phyloP scores from a whole-genome alignment of 805 yeast genomes.

The Naumovozyma castellii region DNA sequence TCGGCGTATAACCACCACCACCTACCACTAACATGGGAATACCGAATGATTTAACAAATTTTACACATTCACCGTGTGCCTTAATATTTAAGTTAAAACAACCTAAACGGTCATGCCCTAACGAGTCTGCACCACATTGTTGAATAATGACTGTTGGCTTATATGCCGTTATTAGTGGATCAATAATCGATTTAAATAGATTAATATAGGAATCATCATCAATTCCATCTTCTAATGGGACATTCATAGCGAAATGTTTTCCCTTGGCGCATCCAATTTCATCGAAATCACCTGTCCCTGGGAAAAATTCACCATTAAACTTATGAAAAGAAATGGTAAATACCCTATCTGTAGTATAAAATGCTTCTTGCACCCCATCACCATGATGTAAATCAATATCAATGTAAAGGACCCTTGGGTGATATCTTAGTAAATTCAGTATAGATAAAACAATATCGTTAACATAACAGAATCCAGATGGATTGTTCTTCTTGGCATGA shows the following conservation, averaged over 20 bases:
- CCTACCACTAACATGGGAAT: conserved; percentile 91
- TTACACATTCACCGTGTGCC: conserved; percentile 95
- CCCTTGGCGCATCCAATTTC: conserved; percentile 83
- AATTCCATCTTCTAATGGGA: conserved; percentile 85
- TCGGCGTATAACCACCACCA: conserved; percentile 97
- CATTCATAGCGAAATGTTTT: conserved; percentile 73
- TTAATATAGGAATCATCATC: conserved; percentile 61
- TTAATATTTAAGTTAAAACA: conserved; percentile 87
- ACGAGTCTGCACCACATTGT: conserved; percentile 97
- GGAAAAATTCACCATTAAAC: conserved; percentile 82
- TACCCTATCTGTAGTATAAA: conserved; percentile 82
- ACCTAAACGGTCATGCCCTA: conserved; percentile 92
- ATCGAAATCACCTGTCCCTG: conserved; percentile 82
- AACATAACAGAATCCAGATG: conserved; percentile 84
- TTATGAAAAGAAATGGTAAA: conserved; percentile 88
- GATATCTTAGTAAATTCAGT: conserved; percentile 65
- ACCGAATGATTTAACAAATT: conserved; percentile 74
- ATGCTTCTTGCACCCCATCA: conserved; percentile 92
- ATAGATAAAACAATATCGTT: conserved; percentile 86
- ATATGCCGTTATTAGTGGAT: conserved; percentile 76
- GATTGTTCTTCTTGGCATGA: conserved; percentile 85
- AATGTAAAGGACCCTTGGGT: conserved; percentile 77
- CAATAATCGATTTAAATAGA: conserved; percentile 61
- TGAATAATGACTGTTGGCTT: conserved; percentile 95
- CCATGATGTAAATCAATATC: conserved; percentile 93